Base-by-base conservation (phyloP, 805 yeast genomes). In the Saturnispora halmiae region DNA sequence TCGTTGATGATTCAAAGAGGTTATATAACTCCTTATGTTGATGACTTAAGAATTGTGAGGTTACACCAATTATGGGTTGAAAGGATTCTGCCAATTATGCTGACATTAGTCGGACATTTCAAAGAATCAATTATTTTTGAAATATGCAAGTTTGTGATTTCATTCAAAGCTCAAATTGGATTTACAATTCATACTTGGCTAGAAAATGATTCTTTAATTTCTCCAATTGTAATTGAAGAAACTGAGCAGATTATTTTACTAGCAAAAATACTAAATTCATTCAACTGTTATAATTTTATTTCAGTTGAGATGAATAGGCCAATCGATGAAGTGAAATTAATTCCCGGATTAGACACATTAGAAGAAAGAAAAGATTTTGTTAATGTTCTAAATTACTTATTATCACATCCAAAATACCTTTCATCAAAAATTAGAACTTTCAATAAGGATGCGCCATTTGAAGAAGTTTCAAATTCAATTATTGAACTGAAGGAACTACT, bases 321-420 rank as follows among this genome's bases (percentile, higher is more conserved):
- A 19, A 15, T 41, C 5, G 57, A 50, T 2, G 47, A 50, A 9
- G 51, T 53, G 13, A 44, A 39, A 15, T 44, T 63, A 25, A 43
- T 75, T 55, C 79, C 81, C 1, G 88, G 86, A 0, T 59, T 82
- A 36, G 86, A 81, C 42, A 66, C 73, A 1, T 67, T 64, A 27
- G 66, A 70, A 22, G 81, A 78, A 44, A 67, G 80, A 44, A 71
- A 68, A n/a, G 75, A 71, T 20, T 70, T 88, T 46, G 63, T 68
- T 4, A 74, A 69, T 32, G 74, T 80, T 9, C 61, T 87, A 42
- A 80, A 74, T 41, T 83, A 85, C 49, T 67, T 88, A 31, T 67
- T 85, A 46, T 79, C 88, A 21, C 96, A 88, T 60, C 95, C 95
- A 11, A 86, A 85, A 58, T 87, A 78, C 50, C 63, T 88, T 46